These are phyloP conservation scores for Basidiobolus meristosporus DNA, from an alignment of 371 early-diverging fungal species.

Conservation along the genomic window DNA sequence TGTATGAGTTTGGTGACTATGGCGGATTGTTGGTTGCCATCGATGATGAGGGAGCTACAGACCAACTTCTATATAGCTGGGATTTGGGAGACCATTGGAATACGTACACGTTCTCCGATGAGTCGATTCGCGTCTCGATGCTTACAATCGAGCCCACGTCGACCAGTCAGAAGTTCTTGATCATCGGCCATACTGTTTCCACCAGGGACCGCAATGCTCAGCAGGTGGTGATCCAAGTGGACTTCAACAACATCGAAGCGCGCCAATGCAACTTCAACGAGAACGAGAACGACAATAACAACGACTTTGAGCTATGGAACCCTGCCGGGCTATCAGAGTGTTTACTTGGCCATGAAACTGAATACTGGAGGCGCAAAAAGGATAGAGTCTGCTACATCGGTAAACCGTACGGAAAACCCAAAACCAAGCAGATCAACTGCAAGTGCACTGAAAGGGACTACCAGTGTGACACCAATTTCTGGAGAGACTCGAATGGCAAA, in stretches of 20 bases:
- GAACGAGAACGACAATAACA: conserved; percentile 23
- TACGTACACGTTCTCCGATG: conserved; percentile 16
- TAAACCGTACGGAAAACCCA: no score
- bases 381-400: conserved; percentile 49
- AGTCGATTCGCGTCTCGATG: conserved; percentile 18
- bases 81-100: conserved; percentile 52
- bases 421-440: no score
- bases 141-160: conserved; percentile 39
- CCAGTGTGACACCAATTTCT: conserved; percentile 64
- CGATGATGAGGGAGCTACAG: conserved; percentile 50
- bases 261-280: conserved; percentile 9
- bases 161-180: conserved; percentile 27
- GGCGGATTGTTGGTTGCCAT: conserved; percentile 49
- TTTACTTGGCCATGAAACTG: conserved; percentile 22
- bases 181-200: conserved; percentile 18
- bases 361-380: conserved; percentile 62
- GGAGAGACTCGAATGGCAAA: conserved; percentile 31
- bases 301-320: conserved; percentile 63
- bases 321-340: conserved; percentile 19
- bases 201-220: conserved; percentile 4
- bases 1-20: conserved; percentile 70
- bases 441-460: no score
- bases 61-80: conserved; percentile 36
- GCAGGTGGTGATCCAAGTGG: conserved; percentile 16
- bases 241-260: conserved; percentile 13